Evolutionary conservation across 2,329 filamentous ascomycete species (phyloP).

Genomic region (Pseudopithomyces maydicus): DNA sequence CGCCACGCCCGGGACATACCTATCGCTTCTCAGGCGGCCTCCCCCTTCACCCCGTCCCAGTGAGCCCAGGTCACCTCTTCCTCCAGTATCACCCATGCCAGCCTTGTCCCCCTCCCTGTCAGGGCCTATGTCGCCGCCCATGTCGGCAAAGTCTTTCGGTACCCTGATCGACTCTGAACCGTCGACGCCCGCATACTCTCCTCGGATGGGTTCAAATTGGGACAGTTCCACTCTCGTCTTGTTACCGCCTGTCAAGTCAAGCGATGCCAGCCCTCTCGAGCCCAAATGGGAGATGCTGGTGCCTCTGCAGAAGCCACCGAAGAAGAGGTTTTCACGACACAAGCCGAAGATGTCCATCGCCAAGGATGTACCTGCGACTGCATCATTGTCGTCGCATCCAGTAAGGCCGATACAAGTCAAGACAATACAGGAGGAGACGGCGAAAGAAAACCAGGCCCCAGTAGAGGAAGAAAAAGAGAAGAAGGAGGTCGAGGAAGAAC

Average conservation of each 20-base stretch:
- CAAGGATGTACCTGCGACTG: slow-evolving; percentile 1
- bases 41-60: slow-evolving; percentile 25
- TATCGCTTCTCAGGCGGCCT: slow-evolving; percentile 34
- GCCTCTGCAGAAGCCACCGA: slow-evolving; percentile 19
- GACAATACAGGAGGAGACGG: slow-evolving; percentile 13
- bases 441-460: slow-evolving; percentile 22
- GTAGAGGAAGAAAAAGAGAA: slow-evolving; percentile 19
- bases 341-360: slow-evolving; percentile 2
- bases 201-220: slow-evolving; percentile 32
- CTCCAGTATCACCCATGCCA: slow-evolving; percentile 20
- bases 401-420: slow-evolving; percentile 21
- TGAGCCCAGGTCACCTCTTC: slow-evolving; percentile 18
- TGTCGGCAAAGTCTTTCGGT: slow-evolving; percentile 42
- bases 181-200: slow-evolving; percentile 44
- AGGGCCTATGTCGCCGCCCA: slow-evolving; percentile 32
- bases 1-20: slow-evolving; percentile 9
- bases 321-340: slow-evolving; percentile 10
- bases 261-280: slow-evolving; percentile 32
- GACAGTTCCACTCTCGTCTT: slow-evolving; percentile 33
- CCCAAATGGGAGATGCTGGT: slow-evolving; percentile 41
- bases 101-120: slow-evolving; percentile 1
- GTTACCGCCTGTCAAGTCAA: slow-evolving; percentile 35
- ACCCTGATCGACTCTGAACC: slow-evolving; percentile 45
- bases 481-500: slow-evolving; percentile 16
- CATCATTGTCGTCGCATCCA: slow-evolving; percentile 21